phyloP scores from a whole-genome alignment of 768 basidiomycete genomes.

The Boletus subparvulus region DNA sequence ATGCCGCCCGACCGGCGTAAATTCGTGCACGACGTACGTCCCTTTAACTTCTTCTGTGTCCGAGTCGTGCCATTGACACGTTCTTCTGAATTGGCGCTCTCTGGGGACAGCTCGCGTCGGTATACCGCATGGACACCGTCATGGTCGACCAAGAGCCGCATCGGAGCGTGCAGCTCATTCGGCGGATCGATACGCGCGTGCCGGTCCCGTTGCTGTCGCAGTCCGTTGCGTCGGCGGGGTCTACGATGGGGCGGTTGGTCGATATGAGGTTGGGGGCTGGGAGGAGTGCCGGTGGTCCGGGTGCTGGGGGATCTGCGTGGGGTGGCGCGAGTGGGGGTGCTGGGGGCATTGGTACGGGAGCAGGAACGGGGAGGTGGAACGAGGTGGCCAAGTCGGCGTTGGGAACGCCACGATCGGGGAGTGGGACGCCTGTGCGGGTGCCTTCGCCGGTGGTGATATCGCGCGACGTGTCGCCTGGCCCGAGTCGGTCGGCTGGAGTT shows the following conservation, averaged over 20 bases:
- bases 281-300: background rate
- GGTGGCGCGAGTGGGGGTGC: background rate
- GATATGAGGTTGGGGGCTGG: slow-evolving; percentile 44
- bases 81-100: too few relatives aligned
- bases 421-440: slow-evolving; percentile 12
- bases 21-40: slow-evolving; percentile 75
- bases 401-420: background rate
- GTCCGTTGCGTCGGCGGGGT: slow-evolving; percentile 30
- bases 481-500: slow-evolving; percentile 1
- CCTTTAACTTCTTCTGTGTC: background rate
- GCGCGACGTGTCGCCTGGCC: slow-evolving; percentile 10
- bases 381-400: slow-evolving; percentile 7
- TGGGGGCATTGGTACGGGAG: too few relatives aligned
- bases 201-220: slow-evolving; percentile 70
- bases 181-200: slow-evolving; percentile 79
- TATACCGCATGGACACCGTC: slow-evolving; percentile 81
- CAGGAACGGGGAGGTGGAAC: slow-evolving; percentile 14
- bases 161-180: slow-evolving; percentile 78
- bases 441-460: slow-evolving; percentile 16
- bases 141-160: slow-evolving; percentile 92
- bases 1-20: slow-evolving; percentile 80
- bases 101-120: slow-evolving; percentile 57
- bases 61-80: background rate
- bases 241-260: slow-evolving; percentile 57
- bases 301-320: background rate